Conservation (phyloP, 192 early-diverging fungal genomes). For the Diversispora epigaea region DNA sequence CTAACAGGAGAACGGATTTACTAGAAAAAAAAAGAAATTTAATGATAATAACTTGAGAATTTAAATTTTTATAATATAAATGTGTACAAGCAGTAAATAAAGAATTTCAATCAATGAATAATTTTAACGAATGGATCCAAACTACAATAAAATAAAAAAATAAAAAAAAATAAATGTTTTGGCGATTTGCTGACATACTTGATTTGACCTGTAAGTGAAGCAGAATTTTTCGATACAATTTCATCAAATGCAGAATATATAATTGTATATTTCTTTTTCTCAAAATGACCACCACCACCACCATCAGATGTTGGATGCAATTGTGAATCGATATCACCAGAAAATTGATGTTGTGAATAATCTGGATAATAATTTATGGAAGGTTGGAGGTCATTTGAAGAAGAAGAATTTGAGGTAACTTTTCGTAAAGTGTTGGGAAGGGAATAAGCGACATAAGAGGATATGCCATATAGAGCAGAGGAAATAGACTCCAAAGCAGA, state of each 20-base stretch:
- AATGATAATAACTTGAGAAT: not conserved
- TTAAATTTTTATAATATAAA: not conserved
- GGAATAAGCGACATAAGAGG: slow-evolving; percentile 63
- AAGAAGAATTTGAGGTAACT: not conserved
- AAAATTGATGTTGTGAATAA: slow-evolving; percentile 6
- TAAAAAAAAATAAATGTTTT: not conserved
- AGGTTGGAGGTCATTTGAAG: not conserved
- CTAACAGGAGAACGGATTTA: slow-evolving; percentile 59
- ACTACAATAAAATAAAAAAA: not conserved
- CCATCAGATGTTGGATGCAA: slow-evolving; percentile 1
- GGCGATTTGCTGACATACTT: not conserved
- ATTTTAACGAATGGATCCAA: not conserved
- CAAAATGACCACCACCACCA: not conserved
- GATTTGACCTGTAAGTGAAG: not conserved
- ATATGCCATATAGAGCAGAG: slow-evolving; percentile 59
- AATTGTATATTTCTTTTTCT: slow-evolving; percentile 31
- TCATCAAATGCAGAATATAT: slow-evolving; percentile 39
- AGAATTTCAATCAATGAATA: not conserved
- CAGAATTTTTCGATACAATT: slow-evolving; percentile 12
- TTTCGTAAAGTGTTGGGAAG: slow-evolving; percentile 41
- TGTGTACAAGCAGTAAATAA: not conserved
- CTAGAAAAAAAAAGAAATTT: slow-evolving; percentile 16
- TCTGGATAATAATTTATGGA: slow-evolving; percentile 1
- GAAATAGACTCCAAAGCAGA: slow-evolving; percentile 59
- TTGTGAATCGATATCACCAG: slow-evolving; percentile 2